Evolutionary conservation across 345 rosid species (phyloP).

Genomic region (Hibiscus trionum): DNA sequence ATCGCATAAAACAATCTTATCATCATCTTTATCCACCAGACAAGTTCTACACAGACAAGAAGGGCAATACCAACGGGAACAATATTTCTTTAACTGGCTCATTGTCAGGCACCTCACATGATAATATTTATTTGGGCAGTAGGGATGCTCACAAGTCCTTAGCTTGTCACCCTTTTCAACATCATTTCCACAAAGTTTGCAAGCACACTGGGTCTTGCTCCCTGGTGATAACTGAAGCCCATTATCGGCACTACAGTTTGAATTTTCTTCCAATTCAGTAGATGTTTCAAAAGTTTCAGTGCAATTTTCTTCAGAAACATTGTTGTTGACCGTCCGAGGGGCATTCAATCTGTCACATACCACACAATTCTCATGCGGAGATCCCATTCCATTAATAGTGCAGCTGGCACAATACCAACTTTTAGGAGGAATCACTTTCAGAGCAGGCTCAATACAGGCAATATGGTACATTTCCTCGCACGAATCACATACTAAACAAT

Average conservation of each 20-base stretch:
- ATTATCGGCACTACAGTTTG: constrained; percentile 33
- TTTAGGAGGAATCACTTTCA: constrained; percentile 47
- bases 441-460: constrained; percentile 69
- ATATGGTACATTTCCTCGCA: constrained; percentile 83
- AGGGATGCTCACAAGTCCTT: constrained; percentile 53
- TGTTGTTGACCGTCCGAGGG: constrained; percentile 23
- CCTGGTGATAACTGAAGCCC: constrained; percentile 20
- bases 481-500: constrained; percentile 76
- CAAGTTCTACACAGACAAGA: constrained; percentile 82
- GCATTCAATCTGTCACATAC: constrained; percentile 62
- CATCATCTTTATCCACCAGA: constrained; percentile 67
- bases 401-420: constrained; percentile 79
- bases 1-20: constrained; percentile 74
- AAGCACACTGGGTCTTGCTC: constrained; percentile 16
- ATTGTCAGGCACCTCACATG: constrained; percentile 74
- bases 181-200: constrained; percentile 55
- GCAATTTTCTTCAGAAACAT: constrained; percentile 20
- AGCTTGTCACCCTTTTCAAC: constrained; percentile 36
- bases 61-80: constrained; percentile 83
- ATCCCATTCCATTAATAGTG: constrained; percentile 45
- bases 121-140: constrained; percentile 57
- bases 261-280: constrained; percentile 31
- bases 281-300: constrained; percentile 25
- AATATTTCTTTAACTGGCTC: constrained; percentile 46
- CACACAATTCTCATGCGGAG: constrained; percentile 65